Evolutionary conservation across 1,284 basidiomycete species (phyloP).

Genomic region (Cryptococcus hybrid): DNA sequence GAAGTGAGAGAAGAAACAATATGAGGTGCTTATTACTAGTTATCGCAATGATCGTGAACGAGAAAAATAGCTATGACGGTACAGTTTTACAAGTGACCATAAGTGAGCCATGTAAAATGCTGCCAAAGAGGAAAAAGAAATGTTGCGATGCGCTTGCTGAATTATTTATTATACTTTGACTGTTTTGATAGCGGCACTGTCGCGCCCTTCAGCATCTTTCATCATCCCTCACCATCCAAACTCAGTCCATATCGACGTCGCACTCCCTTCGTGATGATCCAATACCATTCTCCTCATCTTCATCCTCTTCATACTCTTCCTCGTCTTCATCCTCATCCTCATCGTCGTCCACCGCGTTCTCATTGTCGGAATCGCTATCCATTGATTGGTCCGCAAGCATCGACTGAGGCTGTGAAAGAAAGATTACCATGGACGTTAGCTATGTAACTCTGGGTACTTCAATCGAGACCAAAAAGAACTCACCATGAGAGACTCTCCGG

Average conservation of each 20-base stretch:
- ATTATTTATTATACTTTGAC: constrained; percentile 8
- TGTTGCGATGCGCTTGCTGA: too few species aligned
- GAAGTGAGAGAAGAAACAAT: not conserved
- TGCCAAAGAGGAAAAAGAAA: too few species aligned
- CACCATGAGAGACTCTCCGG: constrained; percentile 68
- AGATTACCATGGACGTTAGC: too few species aligned
- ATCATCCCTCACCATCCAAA: not conserved
- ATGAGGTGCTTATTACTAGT: too few species aligned
- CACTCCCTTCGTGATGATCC: constrained; percentile 45
- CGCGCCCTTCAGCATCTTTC: too few species aligned
- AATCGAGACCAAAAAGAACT: constrained; percentile 12
- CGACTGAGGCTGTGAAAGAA: constrained; percentile 40
- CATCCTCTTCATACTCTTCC: constrained; percentile 39
- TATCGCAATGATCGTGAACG: too few species aligned
- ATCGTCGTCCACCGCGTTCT: constrained; percentile 48
- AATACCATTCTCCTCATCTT: constrained; percentile 43
- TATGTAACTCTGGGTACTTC: not conserved
- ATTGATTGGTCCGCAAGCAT: constrained; percentile 48
- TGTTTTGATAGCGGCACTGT: not conserved
- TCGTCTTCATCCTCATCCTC: constrained; percentile 33
- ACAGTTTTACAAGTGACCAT: too few species aligned
- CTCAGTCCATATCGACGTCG: constrained; percentile 48
- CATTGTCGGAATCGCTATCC: constrained; percentile 52
- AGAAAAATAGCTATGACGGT: too few species aligned
- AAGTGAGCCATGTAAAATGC: too few species aligned